These are phyloP conservation scores for Rubia yunnanensis DNA, from an alignment of 257 asterid genomes.

Conservation along the genomic window DNA sequence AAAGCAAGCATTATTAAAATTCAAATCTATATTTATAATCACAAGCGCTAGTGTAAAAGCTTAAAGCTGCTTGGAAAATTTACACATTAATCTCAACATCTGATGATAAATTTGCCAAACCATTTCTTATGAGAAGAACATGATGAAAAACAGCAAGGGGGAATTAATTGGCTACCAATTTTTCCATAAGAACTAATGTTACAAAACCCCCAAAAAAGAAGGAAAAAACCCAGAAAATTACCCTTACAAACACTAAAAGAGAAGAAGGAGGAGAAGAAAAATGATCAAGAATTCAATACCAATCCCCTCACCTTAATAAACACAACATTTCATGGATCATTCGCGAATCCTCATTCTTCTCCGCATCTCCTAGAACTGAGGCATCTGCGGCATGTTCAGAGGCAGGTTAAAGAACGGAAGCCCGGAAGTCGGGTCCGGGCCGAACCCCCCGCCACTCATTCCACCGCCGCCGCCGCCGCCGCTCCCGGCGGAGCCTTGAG, in stretches of 20 bases:
- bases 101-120: constrained; percentile 16
- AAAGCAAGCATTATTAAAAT: not conserved
- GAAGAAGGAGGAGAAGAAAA: constrained; percentile 6
- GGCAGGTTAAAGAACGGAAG: constrained; percentile 77
- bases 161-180: not conserved
- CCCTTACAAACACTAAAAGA: not conserved
- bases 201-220: constrained; percentile 7
- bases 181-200: constrained; percentile 14
- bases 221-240: not conserved
- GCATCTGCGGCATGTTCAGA: constrained; percentile 47
- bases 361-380: constrained; percentile 24
- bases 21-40: not conserved
- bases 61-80: no score
- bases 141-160: constrained; percentile 5
- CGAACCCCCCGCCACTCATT: not conserved
- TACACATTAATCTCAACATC: constrained; percentile 3
- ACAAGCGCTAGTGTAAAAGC: not conserved
- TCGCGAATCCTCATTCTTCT: constrained; percentile 15
- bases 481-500: constrained; percentile 24
- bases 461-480: constrained; percentile 22
- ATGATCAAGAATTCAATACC: constrained; percentile 13
- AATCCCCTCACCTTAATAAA: constrained; percentile 16
- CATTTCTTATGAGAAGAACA: constrained; percentile 13
- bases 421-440: constrained; percentile 54
- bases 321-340: not conserved